These are phyloP conservation scores for Massariosphaeria phaeospora DNA, from an alignment of 495 filamentous ascomycete species.

Conservation along the genomic window DNA sequence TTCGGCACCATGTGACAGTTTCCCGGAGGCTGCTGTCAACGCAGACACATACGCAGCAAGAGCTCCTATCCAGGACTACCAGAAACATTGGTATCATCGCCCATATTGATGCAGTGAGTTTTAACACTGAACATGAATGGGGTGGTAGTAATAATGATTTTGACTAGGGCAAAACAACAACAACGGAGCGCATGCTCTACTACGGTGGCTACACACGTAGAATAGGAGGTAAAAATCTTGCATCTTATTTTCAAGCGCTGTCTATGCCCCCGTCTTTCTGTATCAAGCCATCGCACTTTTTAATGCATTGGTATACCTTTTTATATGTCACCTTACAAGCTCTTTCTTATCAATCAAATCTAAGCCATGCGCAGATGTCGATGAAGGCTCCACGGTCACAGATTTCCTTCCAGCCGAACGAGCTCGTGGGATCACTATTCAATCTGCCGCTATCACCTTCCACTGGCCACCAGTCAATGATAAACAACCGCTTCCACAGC, in stretches of 20 bases:
- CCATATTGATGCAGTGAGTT: conserved; percentile 87
- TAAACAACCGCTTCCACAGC: background rate
- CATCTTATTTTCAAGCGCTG: background rate
- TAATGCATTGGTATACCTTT: background rate
- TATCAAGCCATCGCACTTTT: background rate
- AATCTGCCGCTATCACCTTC: conserved; percentile 94
- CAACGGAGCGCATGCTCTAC: conserved; percentile 98
- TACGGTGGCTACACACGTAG: conserved; percentile 85
- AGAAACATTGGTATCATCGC: conserved; percentile 99
- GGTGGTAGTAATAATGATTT: conserved; percentile 7
- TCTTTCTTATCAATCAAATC: conserved; percentile 6
- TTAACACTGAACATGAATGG: background rate
- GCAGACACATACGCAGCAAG: conserved; percentile 6
- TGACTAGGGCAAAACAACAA: conserved; percentile 88
- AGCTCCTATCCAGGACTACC: conserved; percentile 57
- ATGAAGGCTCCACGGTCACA: conserved; percentile 94
- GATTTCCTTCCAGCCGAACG: conserved; percentile 96
- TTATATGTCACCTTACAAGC: too few relatives aligned
- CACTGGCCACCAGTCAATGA: conserved; percentile 60
- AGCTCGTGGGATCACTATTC: conserved; percentile 92
- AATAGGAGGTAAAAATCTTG: conserved; percentile 62
- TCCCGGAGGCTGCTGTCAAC: conserved; percentile 22
- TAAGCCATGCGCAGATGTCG: conserved; percentile 63
- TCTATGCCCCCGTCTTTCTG: background rate
- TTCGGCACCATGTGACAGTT: conserved; percentile 16